Evolutionary conservation across 2,329 filamentous ascomycete genomes (phyloP).

Genomic region (Keithomyces neogunnii): DNA sequence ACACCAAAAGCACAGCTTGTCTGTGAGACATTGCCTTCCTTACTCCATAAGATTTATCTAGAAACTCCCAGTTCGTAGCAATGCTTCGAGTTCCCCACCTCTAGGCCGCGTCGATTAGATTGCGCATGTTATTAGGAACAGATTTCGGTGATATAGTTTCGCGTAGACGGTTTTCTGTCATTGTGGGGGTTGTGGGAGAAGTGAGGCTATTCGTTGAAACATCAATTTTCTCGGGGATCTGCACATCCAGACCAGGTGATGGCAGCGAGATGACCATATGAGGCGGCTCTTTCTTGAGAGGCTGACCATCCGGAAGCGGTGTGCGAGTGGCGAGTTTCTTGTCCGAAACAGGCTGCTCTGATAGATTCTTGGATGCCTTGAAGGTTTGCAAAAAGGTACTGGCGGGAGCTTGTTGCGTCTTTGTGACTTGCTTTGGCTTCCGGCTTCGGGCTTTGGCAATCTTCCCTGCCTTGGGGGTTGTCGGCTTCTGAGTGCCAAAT

Average conservation of each 20-base stretch:
- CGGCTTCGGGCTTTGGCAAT: conserved; percentile 21
- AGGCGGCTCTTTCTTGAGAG: neutral
- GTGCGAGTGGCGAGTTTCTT: conserved; percentile 12
- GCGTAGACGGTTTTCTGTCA: conserved; percentile 1
- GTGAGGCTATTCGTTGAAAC: conserved; percentile 1
- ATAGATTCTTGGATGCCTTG: conserved; percentile 32
- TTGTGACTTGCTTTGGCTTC: conserved; percentile 25
- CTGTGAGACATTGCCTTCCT: neutral
- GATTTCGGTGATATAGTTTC: conserved; percentile 36
- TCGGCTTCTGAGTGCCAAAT: conserved; percentile 25
- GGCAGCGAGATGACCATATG: neutral
- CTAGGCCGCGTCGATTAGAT: conserved; percentile 23
- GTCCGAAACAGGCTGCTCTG: conserved; percentile 12
- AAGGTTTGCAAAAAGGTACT: conserved; percentile 32
- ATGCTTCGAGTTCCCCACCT: neutral
- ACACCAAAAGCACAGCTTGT: neutral
- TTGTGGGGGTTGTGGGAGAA: conserved; percentile 13
- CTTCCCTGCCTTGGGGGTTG: conserved; percentile 13
- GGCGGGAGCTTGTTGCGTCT: conserved; percentile 28
- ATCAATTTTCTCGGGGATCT: conserved; percentile 5
- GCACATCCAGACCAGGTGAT: neutral
- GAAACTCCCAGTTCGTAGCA: neutral
- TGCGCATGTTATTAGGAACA: conserved; percentile 30
- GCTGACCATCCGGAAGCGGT: conserved; percentile 4
- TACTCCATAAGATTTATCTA: neutral